A percentile compares a stretch with the other conserved stretches of the same genome.
phyloP scores from a whole-genome alignment of 768 basidiomycete genomes.

The Coprinopsis marcescibilis region DNA sequence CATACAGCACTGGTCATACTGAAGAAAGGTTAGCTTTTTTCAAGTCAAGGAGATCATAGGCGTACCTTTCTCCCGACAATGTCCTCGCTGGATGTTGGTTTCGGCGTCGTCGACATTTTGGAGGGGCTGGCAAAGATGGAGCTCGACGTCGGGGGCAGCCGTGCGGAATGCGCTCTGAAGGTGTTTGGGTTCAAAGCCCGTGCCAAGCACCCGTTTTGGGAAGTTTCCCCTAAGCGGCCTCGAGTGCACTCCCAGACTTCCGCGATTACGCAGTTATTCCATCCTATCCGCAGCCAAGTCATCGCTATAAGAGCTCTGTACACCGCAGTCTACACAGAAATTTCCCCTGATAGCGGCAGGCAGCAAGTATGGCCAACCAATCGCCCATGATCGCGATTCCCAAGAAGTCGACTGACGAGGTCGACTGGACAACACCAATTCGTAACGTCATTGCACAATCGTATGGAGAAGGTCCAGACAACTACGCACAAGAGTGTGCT shows the following conservation, averaged over 20 bases:
- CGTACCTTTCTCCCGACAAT: slow-evolving; percentile 85
- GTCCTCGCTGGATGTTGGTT: slow-evolving; percentile 82
- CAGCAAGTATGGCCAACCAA: slow-evolving; percentile 57
- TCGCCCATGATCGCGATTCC: slow-evolving; percentile 91
- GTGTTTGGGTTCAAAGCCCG: slow-evolving; percentile 18
- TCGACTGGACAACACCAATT: slow-evolving; percentile 92
- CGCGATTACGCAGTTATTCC: neutral
- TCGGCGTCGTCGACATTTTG: slow-evolving; percentile 48
- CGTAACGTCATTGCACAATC: slow-evolving; percentile 81
- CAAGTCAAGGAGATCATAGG: neutral
- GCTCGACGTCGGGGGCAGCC: slow-evolving; percentile 28
- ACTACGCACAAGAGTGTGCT: slow-evolving; percentile 79
- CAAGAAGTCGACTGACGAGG: slow-evolving; percentile 91
- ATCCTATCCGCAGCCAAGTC: slow-evolving; percentile 1
- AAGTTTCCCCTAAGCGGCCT: neutral
- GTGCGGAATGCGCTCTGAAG: slow-evolving; percentile 14
- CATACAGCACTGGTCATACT: slow-evolving; percentile 87
- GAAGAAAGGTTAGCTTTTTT: slow-evolving; percentile 1
- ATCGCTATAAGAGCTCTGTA: slow-evolving; percentile 6
- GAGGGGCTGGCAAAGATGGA: slow-evolving; percentile 9
- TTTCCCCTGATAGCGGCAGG: neutral
- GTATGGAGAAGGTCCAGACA: slow-evolving; percentile 90
- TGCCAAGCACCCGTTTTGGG: slow-evolving; percentile 16
- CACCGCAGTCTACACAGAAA: slow-evolving; percentile 5
- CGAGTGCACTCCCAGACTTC: neutral